Evolutionary conservation across 768 basidiomycete genomes (phyloP).

Genomic region (Cystobasidium tubakii): DNA sequence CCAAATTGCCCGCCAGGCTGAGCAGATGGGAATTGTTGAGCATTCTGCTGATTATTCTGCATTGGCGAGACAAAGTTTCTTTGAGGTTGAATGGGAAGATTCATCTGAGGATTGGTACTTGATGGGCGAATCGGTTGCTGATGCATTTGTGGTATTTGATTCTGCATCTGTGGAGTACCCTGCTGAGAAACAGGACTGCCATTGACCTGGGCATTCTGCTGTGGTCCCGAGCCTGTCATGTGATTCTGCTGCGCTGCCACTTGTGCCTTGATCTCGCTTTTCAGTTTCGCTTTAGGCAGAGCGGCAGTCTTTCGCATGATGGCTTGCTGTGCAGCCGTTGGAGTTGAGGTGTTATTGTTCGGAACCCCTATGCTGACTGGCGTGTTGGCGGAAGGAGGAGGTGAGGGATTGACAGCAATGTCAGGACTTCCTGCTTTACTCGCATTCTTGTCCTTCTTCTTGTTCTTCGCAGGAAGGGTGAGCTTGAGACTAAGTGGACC

Average conservation of each 20-base stretch:
- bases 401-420: slow-evolving; percentile 8
- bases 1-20: not conserved
- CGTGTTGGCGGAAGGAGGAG: slow-evolving; percentile 5
- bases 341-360: not conserved
- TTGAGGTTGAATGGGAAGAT: not conserved
- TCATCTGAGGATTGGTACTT: slow-evolving; percentile 3
- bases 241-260: not conserved
- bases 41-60: not conserved
- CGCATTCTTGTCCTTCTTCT: slow-evolving; percentile 22
- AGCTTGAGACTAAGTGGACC: slow-evolving; percentile 14
- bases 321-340: slow-evolving; percentile 24
- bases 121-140: not conserved
- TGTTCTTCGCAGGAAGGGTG: slow-evolving; percentile 26
- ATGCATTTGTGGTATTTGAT: not conserved
- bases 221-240: not conserved
- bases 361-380: not conserved
- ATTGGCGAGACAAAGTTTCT: not conserved
- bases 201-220: not conserved
- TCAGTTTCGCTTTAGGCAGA: slow-evolving; percentile 33
- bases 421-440: slow-evolving; percentile 28
- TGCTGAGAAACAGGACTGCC: not conserved
- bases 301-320: slow-evolving; percentile 32
- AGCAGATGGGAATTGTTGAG: not conserved
- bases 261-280: slow-evolving; percentile 28
- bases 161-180: slow-evolving; percentile 7